Percentiles rank a stretch among this genome's conserved stretches.
These are phyloP conservation scores for Nemania sp. DNA, from an alignment of 2,329 filamentous ascomycete species.

Conservation along the genomic window DNA sequence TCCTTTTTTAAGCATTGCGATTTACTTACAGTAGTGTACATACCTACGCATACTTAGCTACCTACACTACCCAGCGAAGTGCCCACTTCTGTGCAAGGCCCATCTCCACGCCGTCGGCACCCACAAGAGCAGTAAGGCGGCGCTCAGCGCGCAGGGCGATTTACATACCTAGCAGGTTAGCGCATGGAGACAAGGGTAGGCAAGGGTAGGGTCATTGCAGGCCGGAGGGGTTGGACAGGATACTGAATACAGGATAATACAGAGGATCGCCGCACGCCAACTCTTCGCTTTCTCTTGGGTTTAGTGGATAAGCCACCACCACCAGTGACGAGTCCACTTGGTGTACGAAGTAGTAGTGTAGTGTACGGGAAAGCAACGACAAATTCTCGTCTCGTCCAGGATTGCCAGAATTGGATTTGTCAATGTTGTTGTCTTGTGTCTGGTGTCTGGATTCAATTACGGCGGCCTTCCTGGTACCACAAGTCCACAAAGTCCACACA, in stretches of 20 bases:
- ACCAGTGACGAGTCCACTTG: constrained; percentile 11
- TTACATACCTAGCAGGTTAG: constrained; percentile 4
- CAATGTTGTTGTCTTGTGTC: too few species aligned
- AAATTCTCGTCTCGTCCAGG: constrained; percentile 15
- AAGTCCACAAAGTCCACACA: too few species aligned
- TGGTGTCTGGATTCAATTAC: constrained; percentile 12
- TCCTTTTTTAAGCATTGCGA: constrained; percentile 23
- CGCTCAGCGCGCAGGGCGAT: not conserved
- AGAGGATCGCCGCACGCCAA: constrained; percentile 17
- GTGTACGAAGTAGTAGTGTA: too few species aligned
- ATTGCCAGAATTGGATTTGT: constrained; percentile 21
- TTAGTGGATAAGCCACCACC: constrained; percentile 22
- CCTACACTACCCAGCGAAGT: too few species aligned
- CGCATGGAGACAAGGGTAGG: constrained; percentile 4
- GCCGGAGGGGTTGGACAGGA: not conserved
- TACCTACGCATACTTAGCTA: too few species aligned
- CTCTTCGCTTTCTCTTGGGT: not conserved
- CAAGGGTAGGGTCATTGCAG: constrained; percentile 17
- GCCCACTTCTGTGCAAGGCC: too few species aligned
- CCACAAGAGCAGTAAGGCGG: constrained; percentile 3
- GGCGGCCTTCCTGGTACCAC: constrained; percentile 3
- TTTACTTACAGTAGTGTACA: too few species aligned
- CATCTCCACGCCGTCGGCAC: constrained; percentile 23
- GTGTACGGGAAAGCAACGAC: constrained; percentile 8
- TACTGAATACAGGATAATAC: not conserved